phyloP scores from a whole-genome alignment of 78 protist genomes.

The Corallochytrium limacisporum region DNA sequence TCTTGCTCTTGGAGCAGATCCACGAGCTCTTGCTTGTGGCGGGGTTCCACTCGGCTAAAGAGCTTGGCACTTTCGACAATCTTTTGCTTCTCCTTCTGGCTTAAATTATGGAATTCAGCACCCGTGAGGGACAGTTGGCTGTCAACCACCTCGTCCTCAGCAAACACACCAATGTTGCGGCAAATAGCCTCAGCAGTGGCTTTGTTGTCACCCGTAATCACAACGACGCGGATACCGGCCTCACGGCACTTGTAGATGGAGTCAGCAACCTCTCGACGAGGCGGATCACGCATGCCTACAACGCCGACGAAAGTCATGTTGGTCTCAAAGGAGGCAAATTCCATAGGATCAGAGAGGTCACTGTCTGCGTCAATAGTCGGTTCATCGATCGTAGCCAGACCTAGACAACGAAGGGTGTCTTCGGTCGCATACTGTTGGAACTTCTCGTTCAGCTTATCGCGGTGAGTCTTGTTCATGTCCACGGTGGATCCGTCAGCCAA shows the following conservation, averaged over 20 bases:
- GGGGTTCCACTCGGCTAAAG: conserved; percentile 24
- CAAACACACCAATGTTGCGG: conserved; percentile 18
- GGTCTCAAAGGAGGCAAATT: neutral
- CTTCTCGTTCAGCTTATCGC: neutral
- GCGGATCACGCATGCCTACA: conserved; percentile 88
- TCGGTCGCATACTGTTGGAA: neutral
- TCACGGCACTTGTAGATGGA: conserved; percentile 20
- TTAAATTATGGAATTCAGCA: neutral
- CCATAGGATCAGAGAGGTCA: neutral
- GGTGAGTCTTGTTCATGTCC: neutral
- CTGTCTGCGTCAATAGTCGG: neutral
- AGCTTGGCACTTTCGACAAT: neutral
- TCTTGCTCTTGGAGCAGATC: neutral
- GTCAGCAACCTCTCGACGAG: conserved; percentile 62
- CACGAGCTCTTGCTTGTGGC: neutral
- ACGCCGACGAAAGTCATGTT: conserved; percentile 59
- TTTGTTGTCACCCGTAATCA: conserved; percentile 92
- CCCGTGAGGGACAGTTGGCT: neutral
- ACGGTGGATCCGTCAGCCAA: neutral
- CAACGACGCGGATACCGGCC: conserved; percentile 68
- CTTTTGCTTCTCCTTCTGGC: neutral
- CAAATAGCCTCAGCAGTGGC: conserved; percentile 82
- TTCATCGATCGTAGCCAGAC: neutral
- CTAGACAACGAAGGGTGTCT: neutral
- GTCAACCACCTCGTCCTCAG: neutral